Evolutionary conservation across 768 basidiomycete species (phyloP), one percentile per base, ranked within the genome.

Genomic region (Tylopilus sp.): DNA sequence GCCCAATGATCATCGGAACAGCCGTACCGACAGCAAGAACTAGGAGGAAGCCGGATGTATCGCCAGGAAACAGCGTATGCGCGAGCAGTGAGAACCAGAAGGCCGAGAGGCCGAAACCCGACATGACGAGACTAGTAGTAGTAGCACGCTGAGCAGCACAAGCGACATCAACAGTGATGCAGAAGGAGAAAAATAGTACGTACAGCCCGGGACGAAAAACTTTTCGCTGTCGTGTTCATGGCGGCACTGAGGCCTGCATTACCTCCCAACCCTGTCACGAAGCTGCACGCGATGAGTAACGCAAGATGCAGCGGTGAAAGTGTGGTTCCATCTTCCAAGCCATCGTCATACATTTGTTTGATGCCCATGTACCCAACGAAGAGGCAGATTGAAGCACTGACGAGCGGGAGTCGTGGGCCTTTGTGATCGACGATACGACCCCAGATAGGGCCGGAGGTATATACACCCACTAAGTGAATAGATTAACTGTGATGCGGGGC

Each of bases 21-120:
- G 89, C 75, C 0, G 91, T 93, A 2, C 93, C 93, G 3, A 91
- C 55, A 0, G 85, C 79, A 6, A 97, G 80, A 4, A 91, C 69
- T 0, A 87, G 75, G 1, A 98, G 69, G 60, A 95, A 87, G 1
- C 82, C 78, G 1, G 85, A 86, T 0, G 88, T 89, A 59, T 93
- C 77, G 0, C 89, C 91, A 0, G 88, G 83, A 60, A 83, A 95
- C 39, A 85, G 65, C 0, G 79, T 61, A 50, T 86, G 84, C 0
- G 91, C 83, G 33, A 95, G 70, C 1, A 83, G 78, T 12, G 90
- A 88, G 70, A 95, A 97, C 55, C 89, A 75, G 74, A 95, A 95
- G 0, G 94, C 94, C 0, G 91, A 93, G 15, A 98, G 80, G 0
- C 94, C 93, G 56, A 91, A 93, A 28, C 91, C 93, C 0, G 91